These are phyloP conservation scores for Macrophomina phaseolina DNA, from an alignment of 2,329 filamentous ascomycete genomes.

Conservation along the genomic window DNA sequence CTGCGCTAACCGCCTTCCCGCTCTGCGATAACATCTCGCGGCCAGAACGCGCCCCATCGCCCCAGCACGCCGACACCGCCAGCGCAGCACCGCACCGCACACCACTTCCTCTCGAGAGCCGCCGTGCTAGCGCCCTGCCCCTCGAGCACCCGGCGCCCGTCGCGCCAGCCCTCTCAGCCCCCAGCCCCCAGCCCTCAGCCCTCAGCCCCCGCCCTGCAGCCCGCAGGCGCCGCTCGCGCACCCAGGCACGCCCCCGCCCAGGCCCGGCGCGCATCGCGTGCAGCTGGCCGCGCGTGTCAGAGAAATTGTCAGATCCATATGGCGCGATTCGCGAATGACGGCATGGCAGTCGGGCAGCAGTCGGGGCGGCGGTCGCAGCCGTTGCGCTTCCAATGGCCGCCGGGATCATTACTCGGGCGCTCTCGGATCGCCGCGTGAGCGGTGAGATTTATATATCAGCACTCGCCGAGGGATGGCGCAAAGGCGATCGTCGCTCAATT, in stretches of 20 bases:
- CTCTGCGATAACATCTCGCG: constrained; percentile 7
- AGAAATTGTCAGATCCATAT: constrained; percentile 9
- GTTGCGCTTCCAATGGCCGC: constrained; percentile 11
- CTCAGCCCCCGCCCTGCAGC: neutral
- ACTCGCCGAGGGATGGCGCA: constrained; percentile 14
- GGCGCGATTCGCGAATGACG: constrained; percentile 26
- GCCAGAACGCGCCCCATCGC: constrained; percentile 8
- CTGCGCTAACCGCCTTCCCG: constrained; percentile 16
- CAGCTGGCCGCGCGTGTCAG: constrained; percentile 17
- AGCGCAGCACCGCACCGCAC: neutral
- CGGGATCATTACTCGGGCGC: constrained; percentile 13
- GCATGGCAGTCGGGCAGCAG: constrained; percentile 24
- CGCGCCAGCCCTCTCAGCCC: neutral
- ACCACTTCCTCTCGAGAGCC: neutral
- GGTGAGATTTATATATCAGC: constrained; percentile 24
- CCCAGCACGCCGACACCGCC: constrained; percentile 5
- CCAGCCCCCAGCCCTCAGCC: neutral
- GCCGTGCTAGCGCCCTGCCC: neutral
- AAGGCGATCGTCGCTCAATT: constrained; percentile 21
- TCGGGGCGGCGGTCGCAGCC: constrained; percentile 12
- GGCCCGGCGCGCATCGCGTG: constrained; percentile 23
- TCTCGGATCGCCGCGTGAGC: constrained; percentile 21
- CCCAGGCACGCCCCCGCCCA: constrained; percentile 12
- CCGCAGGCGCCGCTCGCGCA: neutral
- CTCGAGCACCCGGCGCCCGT: neutral